A percentile compares a stretch with the other conserved stretches of the same genome.
These are phyloP conservation scores for Mycena leptocephala DNA, from an alignment of 768 basidiomycete genomes.

Conservation along the genomic window DNA sequence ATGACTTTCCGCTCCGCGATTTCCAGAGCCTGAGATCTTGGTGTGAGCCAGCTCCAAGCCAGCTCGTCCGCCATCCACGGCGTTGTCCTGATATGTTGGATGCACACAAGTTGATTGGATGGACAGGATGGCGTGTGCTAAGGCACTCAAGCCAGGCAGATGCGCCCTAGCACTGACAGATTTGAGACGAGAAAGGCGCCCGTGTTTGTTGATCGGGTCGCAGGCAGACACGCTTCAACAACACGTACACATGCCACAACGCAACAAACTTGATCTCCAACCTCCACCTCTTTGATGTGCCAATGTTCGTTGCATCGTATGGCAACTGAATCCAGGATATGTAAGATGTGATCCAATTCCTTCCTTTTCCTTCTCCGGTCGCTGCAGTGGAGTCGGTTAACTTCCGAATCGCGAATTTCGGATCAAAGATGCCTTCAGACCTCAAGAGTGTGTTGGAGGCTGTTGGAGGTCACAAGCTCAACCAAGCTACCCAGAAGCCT, in stretches of 20 bases:
- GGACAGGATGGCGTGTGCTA: background rate
- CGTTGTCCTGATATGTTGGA: constrained; percentile 1
- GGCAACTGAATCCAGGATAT: no score
- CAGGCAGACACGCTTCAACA: background rate
- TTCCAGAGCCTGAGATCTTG: background rate
- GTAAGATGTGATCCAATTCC: no score
- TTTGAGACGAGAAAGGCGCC: background rate
- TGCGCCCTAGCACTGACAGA: background rate
- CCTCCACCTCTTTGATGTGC: no score
- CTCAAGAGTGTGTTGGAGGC: no score
- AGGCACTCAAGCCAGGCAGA: background rate
- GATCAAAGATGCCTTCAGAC: no score
- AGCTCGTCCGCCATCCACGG: constrained; percentile 19
- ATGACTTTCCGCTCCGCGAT: background rate
- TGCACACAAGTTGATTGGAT: background rate
- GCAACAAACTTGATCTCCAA: no score
- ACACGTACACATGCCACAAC: constrained; percentile 11
- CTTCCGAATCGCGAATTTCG: no score
- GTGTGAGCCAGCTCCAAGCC: background rate
- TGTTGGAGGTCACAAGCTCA: no score
- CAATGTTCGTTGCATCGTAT: no score
- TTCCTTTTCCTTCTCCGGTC: no score
- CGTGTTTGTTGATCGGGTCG: background rate
- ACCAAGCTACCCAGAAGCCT: no score
- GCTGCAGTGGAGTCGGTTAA: no score